Conservation (phyloP, 495 filamentous ascomycete species). For the Clavariopsis aquatica region DNA sequence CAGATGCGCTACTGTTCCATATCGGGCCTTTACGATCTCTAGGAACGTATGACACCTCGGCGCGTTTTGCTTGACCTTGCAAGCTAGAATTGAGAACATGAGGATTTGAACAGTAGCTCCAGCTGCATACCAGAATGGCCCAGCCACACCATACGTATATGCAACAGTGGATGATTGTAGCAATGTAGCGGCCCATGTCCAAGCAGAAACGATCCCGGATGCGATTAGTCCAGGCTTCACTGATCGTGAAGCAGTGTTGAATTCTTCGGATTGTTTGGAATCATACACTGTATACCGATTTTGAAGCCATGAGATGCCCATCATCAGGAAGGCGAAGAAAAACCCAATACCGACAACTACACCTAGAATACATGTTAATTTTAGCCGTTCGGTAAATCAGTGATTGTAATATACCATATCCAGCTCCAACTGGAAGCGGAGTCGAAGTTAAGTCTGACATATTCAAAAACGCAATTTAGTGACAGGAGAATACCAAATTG, state of each 20-base stretch:
- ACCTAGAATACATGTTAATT: conserved; percentile 9
- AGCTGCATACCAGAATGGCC: conserved; percentile 38
- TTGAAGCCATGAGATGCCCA: conserved; percentile 33
- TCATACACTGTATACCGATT: conserved; percentile 38
- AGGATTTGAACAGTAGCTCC: conserved; percentile 45
- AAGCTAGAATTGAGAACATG: conserved; percentile 40
- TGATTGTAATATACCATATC: conserved; percentile 24
- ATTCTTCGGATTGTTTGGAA: conserved; percentile 36
- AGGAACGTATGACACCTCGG: conserved; percentile 41
- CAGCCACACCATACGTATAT: conserved; percentile 27
- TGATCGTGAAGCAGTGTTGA: conserved; percentile 33
- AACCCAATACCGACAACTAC: conserved; percentile 35
- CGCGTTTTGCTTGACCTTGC: conserved; percentile 40
- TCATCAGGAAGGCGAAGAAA: conserved; percentile 38
- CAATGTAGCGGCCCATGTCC: conserved; percentile 41
- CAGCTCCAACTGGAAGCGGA: conserved; percentile 26
- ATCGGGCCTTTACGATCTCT: conserved; percentile 39
- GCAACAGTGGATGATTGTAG: conserved; percentile 35
- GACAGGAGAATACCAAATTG: background rate
- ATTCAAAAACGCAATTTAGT: background rate
- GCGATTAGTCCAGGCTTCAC: conserved; percentile 37
- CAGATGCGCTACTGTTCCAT: conserved; percentile 36
- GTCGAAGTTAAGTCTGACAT: conserved; percentile 19
- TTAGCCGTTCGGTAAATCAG: background rate
- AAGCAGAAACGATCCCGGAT: conserved; percentile 34